These are phyloP conservation scores for Microdochium trichocladiopsis DNA, from an alignment of 2,329 filamentous ascomycete species.

Conservation along the genomic window DNA sequence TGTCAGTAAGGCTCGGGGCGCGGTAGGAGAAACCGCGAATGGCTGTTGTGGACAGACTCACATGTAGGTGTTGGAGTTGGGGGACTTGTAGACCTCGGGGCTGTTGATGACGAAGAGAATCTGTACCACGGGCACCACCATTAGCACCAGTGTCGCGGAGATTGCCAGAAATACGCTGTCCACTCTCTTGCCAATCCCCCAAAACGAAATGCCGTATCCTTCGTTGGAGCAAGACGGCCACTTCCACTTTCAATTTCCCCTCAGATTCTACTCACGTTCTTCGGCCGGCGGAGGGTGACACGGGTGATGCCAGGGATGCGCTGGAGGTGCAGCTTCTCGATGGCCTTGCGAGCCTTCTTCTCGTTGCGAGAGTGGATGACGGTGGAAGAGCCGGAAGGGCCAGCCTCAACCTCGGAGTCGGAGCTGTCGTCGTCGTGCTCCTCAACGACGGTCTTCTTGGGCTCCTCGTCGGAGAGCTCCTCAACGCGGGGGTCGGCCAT, in stretches of 20 bases:
- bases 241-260: neutral
- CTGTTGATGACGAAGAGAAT: constrained; percentile 99
- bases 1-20: neutral
- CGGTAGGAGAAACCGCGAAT: neutral
- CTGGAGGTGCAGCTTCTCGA: constrained; percentile 96
- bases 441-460: constrained; percentile 72
- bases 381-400: constrained; percentile 77
- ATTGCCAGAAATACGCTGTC: neutral
- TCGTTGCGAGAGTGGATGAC: constrained; percentile 98
- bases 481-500: constrained; percentile 99
- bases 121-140: constrained; percentile 34
- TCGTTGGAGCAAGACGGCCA: neutral
- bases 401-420: constrained; percentile 70
- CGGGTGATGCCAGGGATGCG: constrained; percentile 95
- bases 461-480: constrained; percentile 89
- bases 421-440: constrained; percentile 63
- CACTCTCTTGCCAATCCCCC: too few species aligned
- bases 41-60: constrained; percentile 41
- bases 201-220: too few species aligned
- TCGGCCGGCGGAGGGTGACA: constrained; percentile 94
- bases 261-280: constrained; percentile 71
- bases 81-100: constrained; percentile 99
- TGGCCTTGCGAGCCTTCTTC: constrained; percentile 99
- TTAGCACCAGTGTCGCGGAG: neutral
- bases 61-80: constrained; percentile 99